These are phyloP conservation scores for Starmerella khaoyaiensis DNA, from an alignment of 805 yeast genomes.

Conservation along the genomic window DNA sequence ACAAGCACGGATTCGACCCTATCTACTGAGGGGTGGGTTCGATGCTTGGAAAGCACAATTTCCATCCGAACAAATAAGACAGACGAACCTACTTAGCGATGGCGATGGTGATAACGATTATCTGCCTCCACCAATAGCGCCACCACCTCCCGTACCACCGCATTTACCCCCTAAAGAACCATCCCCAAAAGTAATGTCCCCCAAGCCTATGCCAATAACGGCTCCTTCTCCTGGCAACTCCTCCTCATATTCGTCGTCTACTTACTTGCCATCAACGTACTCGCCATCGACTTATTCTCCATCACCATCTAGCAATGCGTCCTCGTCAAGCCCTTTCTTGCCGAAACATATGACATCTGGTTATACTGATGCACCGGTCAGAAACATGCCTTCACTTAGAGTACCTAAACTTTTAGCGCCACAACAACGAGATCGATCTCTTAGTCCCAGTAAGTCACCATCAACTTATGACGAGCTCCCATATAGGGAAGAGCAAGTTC, in stretches of 20 bases:
- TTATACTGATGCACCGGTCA: conserved; percentile 12
- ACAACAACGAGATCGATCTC: conserved; percentile 2
- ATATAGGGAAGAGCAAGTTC: conserved; percentile 5
- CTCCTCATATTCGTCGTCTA: too few relatives aligned
- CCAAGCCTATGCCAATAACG: too few relatives aligned
- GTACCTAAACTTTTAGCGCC: conserved; percentile 8
- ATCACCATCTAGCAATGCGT: too few relatives aligned
- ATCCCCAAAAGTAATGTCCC: too few relatives aligned
- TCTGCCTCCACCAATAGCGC: conserved; percentile 3
- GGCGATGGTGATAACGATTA: not conserved
- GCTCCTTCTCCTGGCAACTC: too few relatives aligned
- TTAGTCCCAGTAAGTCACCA: not conserved
- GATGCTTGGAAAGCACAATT: conserved; percentile 30
- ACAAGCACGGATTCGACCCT: conserved; percentile 33
- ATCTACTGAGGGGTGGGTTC: conserved; percentile 45
- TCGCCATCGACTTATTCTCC: too few relatives aligned
- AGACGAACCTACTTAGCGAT: not conserved
- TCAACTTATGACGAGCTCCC: not conserved
- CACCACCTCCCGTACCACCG: conserved; percentile 11
- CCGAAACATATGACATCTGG: conserved; percentile 3
- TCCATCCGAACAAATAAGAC: conserved; percentile 10
- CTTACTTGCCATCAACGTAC: too few relatives aligned
- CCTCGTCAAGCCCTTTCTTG: too few relatives aligned
- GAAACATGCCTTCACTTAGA: conserved; percentile 6
- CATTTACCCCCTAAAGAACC: not conserved